Evolutionary conservation across 257 asterid genomes (phyloP).

Genomic region (Catharanthus roseus): DNA sequence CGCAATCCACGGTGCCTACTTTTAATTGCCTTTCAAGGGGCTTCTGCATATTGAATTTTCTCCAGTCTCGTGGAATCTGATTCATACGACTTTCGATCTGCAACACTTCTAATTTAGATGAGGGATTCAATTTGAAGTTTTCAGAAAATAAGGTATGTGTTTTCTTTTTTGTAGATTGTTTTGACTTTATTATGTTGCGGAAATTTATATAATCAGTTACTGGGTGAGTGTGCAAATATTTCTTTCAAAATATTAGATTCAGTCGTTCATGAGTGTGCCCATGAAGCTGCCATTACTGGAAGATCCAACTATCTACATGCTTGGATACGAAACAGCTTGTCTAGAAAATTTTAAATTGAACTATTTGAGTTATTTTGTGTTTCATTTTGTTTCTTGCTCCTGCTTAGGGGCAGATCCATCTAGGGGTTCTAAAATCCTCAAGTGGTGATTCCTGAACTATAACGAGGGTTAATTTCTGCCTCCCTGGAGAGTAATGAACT

Average conservation of each 20-base stretch:
- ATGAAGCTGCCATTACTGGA: background rate
- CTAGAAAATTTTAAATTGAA: background rate
- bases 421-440: background rate
- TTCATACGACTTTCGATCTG: background rate
- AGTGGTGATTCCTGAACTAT: background rate
- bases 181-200: background rate
- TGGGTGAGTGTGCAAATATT: background rate
- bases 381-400: background rate
- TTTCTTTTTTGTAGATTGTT: background rate
- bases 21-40: background rate
- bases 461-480: background rate
- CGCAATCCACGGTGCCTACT: background rate
- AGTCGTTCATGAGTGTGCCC: background rate
- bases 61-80: background rate
- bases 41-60: background rate
- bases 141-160: background rate
- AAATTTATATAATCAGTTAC: background rate
- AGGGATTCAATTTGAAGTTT: slow-evolving; percentile 7
- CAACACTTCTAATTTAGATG: background rate
- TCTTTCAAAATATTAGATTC: background rate
- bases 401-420: background rate
- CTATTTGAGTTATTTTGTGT: background rate
- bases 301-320: background rate
- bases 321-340: background rate
- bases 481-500: slow-evolving; percentile 1